Evolutionary conservation across 2,329 filamentous ascomycete genomes (phyloP).

Genomic region (Apiospora hydei): DNA sequence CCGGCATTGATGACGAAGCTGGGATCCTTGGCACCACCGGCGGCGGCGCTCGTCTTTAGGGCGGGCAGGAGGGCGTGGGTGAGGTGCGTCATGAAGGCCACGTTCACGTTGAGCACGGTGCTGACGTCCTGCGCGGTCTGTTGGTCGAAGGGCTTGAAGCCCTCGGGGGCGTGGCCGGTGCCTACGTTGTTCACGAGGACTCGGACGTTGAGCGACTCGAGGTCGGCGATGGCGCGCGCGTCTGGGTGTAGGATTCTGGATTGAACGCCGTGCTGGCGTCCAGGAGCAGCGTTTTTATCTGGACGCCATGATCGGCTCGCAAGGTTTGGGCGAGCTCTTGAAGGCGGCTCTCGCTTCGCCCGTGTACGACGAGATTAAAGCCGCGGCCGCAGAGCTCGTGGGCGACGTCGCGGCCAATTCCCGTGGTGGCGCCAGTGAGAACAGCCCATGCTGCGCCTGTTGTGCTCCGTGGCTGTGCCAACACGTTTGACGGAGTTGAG

Average conservation of each 20-base stretch:
- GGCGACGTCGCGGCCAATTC: constrained; percentile 5
- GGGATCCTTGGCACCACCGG: neutral
- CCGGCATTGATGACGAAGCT: constrained; percentile 10
- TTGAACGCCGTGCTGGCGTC: constrained; percentile 3
- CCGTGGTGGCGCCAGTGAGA: neutral
- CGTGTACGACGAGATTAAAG: neutral
- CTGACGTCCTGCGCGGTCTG: neutral
- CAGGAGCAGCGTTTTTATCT: neutral
- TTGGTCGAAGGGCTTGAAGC: neutral
- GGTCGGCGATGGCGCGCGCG: constrained; percentile 2
- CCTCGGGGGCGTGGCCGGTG: constrained; percentile 12
- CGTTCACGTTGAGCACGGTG: constrained; percentile 1
- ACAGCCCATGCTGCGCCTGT: neutral
- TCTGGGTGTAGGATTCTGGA: neutral
- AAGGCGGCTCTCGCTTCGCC: neutral
- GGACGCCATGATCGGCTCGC: neutral
- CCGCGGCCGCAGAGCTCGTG: neutral
- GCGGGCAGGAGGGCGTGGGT: neutral
- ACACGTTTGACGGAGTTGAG: neutral
- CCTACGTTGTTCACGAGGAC: constrained; percentile 12
- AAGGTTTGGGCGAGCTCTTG: neutral
- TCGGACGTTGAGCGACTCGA: neutral
- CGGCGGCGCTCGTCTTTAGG: neutral
- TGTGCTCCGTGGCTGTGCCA: constrained; percentile 1
- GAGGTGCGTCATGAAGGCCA: constrained; percentile 1